These are phyloP conservation scores for Acacia crassicarpa DNA, from an alignment of 306 rosid genomes.

Conservation along the genomic window DNA sequence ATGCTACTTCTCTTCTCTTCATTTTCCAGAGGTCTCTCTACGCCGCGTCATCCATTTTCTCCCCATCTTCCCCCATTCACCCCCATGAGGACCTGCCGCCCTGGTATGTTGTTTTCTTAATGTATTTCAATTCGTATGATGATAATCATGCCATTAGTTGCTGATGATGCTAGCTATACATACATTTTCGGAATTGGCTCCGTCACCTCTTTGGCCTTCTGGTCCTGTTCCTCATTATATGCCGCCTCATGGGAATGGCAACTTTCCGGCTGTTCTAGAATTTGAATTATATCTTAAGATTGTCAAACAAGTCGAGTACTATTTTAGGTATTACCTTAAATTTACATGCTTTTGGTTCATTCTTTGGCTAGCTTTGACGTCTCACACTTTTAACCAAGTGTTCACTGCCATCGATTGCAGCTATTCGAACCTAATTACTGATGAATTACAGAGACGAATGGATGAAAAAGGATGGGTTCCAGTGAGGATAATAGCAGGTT, in stretches of 20 bases:
- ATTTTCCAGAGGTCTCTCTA: no score
- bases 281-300: slow-evolving; percentile 61
- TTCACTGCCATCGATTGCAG: slow-evolving; percentile 55
- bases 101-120: no score
- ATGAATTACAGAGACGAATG: slow-evolving; percentile 78
- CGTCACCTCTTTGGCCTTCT: no score
- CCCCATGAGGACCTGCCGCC: slow-evolving; percentile 26
- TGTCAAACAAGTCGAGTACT: slow-evolving; percentile 77
- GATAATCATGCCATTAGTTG: no score
- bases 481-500: slow-evolving; percentile 68
- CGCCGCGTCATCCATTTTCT: slow-evolving; percentile 21
- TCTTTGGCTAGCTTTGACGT: neutral
- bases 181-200: slow-evolving; percentile 38
- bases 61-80: slow-evolving; percentile 17
- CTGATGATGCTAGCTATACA: neutral
- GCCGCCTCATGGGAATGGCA: slow-evolving; percentile 31
- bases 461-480: slow-evolving; percentile 93
- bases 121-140: no score
- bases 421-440: slow-evolving; percentile 70
- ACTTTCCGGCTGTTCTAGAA: slow-evolving; percentile 41
- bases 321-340: slow-evolving; percentile 65
- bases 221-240: slow-evolving; percentile 50
- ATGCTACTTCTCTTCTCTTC: slow-evolving; percentile 58
- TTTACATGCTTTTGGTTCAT: slow-evolving; percentile 12
- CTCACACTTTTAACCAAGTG: no score